Evolutionary conservation across 768 basidiomycete species (phyloP).

Genomic region (Hygrocybe coccinea): DNA sequence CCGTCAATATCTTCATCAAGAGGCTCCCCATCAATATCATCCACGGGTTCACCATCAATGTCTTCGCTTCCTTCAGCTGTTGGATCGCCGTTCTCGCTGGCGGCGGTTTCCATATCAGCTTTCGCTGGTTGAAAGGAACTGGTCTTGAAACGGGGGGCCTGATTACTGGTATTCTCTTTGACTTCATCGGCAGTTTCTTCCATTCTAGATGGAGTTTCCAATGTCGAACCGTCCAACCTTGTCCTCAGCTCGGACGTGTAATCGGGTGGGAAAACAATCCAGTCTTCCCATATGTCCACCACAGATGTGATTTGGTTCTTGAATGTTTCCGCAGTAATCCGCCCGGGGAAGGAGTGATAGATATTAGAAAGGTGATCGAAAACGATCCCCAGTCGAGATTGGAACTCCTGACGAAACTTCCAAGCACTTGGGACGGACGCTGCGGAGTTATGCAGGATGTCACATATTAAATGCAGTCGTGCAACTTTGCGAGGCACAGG

Average conservation of each 20-base stretch:
- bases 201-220: slow-evolving; percentile 22
- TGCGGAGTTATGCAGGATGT: slow-evolving; percentile 96
- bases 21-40: slow-evolving; percentile 36
- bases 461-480: slow-evolving; percentile 90
- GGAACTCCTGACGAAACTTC: slow-evolving; percentile 95
- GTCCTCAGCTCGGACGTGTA: slow-evolving; percentile 69
- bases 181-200: slow-evolving; percentile 29
- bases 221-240: slow-evolving; percentile 63
- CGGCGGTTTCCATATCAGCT: slow-evolving; percentile 14
- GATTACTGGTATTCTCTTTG: slow-evolving; percentile 13
- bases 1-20: slow-evolving; percentile 35
- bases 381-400: slow-evolving; percentile 82
- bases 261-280: slow-evolving; percentile 93
- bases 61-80: slow-evolving; percentile 29
- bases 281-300: slow-evolving; percentile 96
- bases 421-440: slow-evolving; percentile 92
- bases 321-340: slow-evolving; percentile 95
- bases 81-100: slow-evolving; percentile 35
- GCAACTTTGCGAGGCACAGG: slow-evolving; percentile 97
- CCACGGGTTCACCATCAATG: slow-evolving; percentile 33
- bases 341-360: slow-evolving; percentile 91
- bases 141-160: slow-evolving; percentile 65
- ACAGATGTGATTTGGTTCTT: slow-evolving; percentile 86
- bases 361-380: slow-evolving; percentile 95
- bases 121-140: slow-evolving; percentile 73